Evolutionary conservation across 208 protist genomes (phyloP).

Genomic region (Angomonas ambiguus): DNA sequence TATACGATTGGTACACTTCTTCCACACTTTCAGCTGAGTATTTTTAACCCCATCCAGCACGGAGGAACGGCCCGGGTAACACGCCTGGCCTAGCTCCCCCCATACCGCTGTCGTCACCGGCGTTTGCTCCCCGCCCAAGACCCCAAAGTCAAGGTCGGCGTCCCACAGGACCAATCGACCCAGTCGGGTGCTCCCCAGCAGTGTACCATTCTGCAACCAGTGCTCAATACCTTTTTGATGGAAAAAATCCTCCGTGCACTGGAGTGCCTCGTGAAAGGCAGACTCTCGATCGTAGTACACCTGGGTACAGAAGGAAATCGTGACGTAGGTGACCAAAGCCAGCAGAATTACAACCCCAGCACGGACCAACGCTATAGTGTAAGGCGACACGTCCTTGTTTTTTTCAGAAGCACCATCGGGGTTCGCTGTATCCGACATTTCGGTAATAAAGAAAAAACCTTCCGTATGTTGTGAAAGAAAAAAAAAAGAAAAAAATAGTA

Average conservation of each 20-base stretch:
- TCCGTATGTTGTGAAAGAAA: neutral
- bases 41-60: neutral
- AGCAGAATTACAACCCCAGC: slow-evolving; percentile 44
- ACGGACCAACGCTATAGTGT: slow-evolving; percentile 35
- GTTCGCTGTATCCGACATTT: neutral
- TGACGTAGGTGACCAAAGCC: slow-evolving; percentile 45
- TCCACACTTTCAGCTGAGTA: slow-evolving; percentile 33
- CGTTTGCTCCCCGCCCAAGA: slow-evolving; percentile 23
- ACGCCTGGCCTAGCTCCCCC: slow-evolving; percentile 32
- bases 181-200: slow-evolving; percentile 61
- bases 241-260: slow-evolving; percentile 31
- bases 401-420: neutral
- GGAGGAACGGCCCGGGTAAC: slow-evolving; percentile 40
- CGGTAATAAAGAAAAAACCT: no score
- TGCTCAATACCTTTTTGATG: slow-evolving; percentile 22
- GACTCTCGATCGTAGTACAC: slow-evolving; percentile 74
- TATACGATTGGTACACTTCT: slow-evolving; percentile 71
- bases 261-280: slow-evolving; percentile 54
- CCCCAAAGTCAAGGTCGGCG: slow-evolving; percentile 73
- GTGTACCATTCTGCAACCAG: slow-evolving; percentile 80
- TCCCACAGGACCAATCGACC: slow-evolving; percentile 82
- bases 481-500: neutral
- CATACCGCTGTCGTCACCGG: slow-evolving; percentile 5
- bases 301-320: slow-evolving; percentile 55
- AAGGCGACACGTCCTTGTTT: neutral